phyloP scores from a whole-genome alignment of 805 yeast species.

The Pichia eremophila region DNA sequence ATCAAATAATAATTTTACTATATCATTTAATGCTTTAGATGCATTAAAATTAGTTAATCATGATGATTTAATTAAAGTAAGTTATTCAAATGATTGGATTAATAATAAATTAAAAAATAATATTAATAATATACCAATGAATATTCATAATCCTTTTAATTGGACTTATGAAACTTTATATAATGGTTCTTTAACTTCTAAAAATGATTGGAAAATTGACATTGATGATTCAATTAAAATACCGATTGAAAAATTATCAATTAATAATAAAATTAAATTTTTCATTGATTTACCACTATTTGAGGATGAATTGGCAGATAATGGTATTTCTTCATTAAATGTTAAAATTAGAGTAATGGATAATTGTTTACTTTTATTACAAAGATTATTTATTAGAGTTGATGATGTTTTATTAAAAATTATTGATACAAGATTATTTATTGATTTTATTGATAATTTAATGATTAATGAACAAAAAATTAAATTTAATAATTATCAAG shows the following conservation, averaged over 20 bases:
- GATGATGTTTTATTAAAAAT: constrained; percentile 83
- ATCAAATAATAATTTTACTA: constrained; percentile 17
- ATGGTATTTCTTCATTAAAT: constrained; percentile 74
- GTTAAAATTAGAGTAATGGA: constrained; percentile 87
- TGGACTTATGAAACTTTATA: constrained; percentile 92
- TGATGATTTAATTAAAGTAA: constrained; percentile 48
- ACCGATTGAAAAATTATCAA: constrained; percentile 64
- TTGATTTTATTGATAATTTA: constrained; percentile 58
- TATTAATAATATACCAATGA: constrained; percentile 28
- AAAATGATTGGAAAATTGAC: constrained; percentile 14
- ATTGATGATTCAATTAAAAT: constrained; percentile 28
- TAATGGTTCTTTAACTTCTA: constrained; percentile 41
- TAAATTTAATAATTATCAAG: constrained; percentile 48
- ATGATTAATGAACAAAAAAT: constrained; percentile 72
- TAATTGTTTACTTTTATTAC: constrained; percentile 59
- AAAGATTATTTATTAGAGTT: constrained; percentile 75
- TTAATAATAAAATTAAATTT: constrained; percentile 72
- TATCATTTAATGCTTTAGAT: constrained; percentile 68
- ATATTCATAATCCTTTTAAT: constrained; percentile 76
- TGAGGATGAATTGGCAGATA: constrained; percentile 95
- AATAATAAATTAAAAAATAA: constrained; percentile 27
- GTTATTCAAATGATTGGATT: constrained; percentile 83
- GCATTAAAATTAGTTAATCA: constrained; percentile 57
- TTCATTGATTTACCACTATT: constrained; percentile 82
- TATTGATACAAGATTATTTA: constrained; percentile 73